These are phyloP conservation scores for Fusarium irregulare DNA, from an alignment of 2,329 filamentous ascomycete species.

Conservation along the genomic window DNA sequence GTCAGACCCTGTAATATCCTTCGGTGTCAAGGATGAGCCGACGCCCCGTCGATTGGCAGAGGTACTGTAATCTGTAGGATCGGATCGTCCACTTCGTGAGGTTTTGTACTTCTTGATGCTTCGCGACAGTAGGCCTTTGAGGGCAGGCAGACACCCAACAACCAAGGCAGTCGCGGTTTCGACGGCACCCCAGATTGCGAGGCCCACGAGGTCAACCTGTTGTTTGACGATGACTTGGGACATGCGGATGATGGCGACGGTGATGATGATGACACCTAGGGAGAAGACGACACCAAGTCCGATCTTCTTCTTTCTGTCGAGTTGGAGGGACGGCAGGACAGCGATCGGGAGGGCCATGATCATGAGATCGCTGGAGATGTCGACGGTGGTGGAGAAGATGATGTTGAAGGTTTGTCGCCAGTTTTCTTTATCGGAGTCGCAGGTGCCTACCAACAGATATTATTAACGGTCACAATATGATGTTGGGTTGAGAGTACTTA, in stretches of 20 bases:
- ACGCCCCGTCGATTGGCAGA: conserved; percentile 7
- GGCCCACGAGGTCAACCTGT: conserved; percentile 18
- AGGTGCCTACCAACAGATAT: neutral
- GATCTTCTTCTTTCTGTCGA: conserved; percentile 26
- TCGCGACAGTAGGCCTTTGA: conserved; percentile 19
- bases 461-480: neutral
- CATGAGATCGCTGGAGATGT: conserved; percentile 23
- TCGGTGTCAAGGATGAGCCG: conserved; percentile 11
- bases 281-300: conserved; percentile 23
- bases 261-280: conserved; percentile 21
- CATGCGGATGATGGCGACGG: conserved; percentile 23
- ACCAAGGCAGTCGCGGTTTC: conserved; percentile 29
- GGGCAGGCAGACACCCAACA: conserved; percentile 17
- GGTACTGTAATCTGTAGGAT: conserved; percentile 8
- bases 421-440: conserved; percentile 9
- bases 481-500: neutral
- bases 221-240: conserved; percentile 22
- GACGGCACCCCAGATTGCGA: conserved; percentile 25
- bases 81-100: conserved; percentile 5
- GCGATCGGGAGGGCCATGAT: conserved; percentile 31
- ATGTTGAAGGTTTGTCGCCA: conserved; percentile 18
- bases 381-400: conserved; percentile 26
- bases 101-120: conserved; percentile 20
- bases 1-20: neutral
- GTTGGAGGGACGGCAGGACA: conserved; percentile 18